Percentiles rank a stretch among this genome's conserved stretches.
Evolutionary conservation across 2,329 filamentous ascomycete species (phyloP).

Genomic region (Clathrospora elynae): DNA sequence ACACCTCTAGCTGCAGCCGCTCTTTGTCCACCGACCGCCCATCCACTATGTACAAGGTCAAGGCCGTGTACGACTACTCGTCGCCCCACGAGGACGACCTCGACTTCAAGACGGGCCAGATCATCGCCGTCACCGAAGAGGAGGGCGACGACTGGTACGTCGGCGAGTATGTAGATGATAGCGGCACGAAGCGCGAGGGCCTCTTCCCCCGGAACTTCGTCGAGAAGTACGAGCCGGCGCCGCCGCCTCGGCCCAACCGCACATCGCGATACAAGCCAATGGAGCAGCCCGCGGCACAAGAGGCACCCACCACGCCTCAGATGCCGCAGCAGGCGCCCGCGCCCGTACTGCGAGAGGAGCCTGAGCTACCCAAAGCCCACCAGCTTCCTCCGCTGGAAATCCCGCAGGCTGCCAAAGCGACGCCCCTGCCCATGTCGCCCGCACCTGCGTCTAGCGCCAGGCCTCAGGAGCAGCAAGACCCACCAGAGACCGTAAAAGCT

Average conservation of each 20-base stretch:
- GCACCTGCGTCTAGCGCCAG: constrained; percentile 30
- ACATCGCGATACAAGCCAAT: constrained; percentile 58
- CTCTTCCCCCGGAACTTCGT: constrained; percentile 98
- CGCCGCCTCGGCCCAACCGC: constrained; percentile 83
- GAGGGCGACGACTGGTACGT: constrained; percentile 95
- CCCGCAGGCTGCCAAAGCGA: constrained; percentile 32
- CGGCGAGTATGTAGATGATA: constrained; percentile 81
- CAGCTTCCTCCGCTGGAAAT: constrained; percentile 45
- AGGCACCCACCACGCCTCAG: constrained; percentile 35
- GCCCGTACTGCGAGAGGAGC: constrained; percentile 28
- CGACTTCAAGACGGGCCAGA: constrained; percentile 79
- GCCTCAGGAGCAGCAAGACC: constrained; percentile 28
- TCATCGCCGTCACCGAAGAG: constrained; percentile 90
- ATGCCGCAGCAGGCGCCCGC: constrained; percentile 37
- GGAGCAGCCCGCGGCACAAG: constrained; percentile 39
- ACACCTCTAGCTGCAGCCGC: constrained; percentile 5
- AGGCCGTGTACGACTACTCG: constrained; percentile 91
- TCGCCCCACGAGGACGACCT: constrained; percentile 96
- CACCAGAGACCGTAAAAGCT: constrained; percentile 49
- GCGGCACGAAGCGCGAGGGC: constrained; percentile 76
- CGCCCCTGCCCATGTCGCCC: constrained; percentile 33
- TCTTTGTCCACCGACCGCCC: neutral
- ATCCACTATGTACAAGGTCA: constrained; percentile 76
- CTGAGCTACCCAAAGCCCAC: constrained; percentile 47
- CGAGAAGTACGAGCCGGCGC: constrained; percentile 89